These are phyloP conservation scores for Thecaphora thlaspeos DNA, from an alignment of 1,284 basidiomycete genomes.

Conservation along the genomic window DNA sequence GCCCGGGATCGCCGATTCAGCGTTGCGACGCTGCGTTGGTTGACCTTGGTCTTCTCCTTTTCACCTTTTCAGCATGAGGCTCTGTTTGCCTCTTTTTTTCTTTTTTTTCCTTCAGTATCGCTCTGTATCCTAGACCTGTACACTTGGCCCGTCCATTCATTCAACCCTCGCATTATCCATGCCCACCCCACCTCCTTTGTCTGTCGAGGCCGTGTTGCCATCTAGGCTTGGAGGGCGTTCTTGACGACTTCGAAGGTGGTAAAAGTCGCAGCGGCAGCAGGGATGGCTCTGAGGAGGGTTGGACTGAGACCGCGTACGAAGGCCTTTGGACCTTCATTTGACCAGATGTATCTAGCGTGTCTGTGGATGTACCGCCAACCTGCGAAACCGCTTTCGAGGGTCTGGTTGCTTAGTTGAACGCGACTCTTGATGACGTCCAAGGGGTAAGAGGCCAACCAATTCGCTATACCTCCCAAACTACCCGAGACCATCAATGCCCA, in stretches of 20 bases:
- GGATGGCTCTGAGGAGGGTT: constrained; percentile 41
- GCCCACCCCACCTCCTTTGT: too few species aligned
- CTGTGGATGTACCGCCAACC: constrained; percentile 25
- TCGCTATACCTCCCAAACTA: constrained; percentile 81
- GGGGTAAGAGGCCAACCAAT: constrained; percentile 92
- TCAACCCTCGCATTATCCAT: too few species aligned
- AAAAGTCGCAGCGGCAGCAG: constrained; percentile 44
- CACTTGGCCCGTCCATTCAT: too few species aligned
- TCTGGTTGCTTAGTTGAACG: constrained; percentile 26
- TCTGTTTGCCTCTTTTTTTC: too few species aligned
- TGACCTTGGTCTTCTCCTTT: too few species aligned
- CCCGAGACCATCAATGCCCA: constrained; percentile 87
- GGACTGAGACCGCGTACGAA: constrained; percentile 38
- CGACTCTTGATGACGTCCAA: constrained; percentile 59
- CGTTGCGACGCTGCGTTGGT: too few species aligned
- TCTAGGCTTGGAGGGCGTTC: neutral
- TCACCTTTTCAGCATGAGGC: too few species aligned
- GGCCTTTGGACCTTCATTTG: constrained; percentile 17
- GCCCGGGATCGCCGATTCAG: too few species aligned
- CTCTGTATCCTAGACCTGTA: too few species aligned
- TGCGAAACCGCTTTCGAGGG: constrained; percentile 14
- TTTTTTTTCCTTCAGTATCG: too few species aligned
- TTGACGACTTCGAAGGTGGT: constrained; percentile 46
- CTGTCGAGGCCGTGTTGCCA: too few species aligned
- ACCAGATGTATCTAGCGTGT: constrained; percentile 17